Evolutionary conservation across 1,284 basidiomycete genomes (phyloP), one percentile per base, ranked within the genome.

Genomic region (Cronartium ribicola): DNA sequence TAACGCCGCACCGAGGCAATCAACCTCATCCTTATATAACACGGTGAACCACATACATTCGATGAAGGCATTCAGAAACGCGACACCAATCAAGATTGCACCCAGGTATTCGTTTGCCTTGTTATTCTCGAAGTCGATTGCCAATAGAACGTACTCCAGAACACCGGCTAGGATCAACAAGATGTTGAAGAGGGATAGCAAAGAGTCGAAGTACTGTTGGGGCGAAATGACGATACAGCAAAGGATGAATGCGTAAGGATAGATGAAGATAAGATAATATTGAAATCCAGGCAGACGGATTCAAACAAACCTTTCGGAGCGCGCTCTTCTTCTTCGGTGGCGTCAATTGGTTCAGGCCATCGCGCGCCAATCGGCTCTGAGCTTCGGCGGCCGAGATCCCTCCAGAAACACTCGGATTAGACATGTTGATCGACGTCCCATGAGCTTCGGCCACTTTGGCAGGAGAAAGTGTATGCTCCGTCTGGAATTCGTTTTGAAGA

Each of bases 241-340:
- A 29, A 41, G 41, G 22, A 36, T 13, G 17, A 20, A 20, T 8
- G 55, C 57, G 88, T 76, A 10, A 68, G 51, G 76, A 36, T 36
- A 69, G 36, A 76, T 55, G 68, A 37, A 68, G 13, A 40, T 37
- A 61, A 64, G 62, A 68, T 75, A 13, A 67, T 75, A 36, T 40
- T 41, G 61, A 70, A 46, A 36, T 6, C 43, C 62, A 73, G 29
- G 70, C 46, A 48, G 64, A 48, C 75, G 68, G 41, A 43, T 39
- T 61, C n/a, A 41, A 69, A 76, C 81, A 40, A 76, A 87, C 88
- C 85, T 88, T 88, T 77, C 85, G 84, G 14, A 88, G 79, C 43
- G 87, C 86, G 60, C 86, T 87, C 78, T 87, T 87, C 80, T 87
- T 88, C 80, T 85, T 86, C 0, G 87, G 87, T n/a, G 87, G 87